Conservation (phyloP, 2,329 filamentous ascomycete species). For the Xylariaceae sp. region DNA sequence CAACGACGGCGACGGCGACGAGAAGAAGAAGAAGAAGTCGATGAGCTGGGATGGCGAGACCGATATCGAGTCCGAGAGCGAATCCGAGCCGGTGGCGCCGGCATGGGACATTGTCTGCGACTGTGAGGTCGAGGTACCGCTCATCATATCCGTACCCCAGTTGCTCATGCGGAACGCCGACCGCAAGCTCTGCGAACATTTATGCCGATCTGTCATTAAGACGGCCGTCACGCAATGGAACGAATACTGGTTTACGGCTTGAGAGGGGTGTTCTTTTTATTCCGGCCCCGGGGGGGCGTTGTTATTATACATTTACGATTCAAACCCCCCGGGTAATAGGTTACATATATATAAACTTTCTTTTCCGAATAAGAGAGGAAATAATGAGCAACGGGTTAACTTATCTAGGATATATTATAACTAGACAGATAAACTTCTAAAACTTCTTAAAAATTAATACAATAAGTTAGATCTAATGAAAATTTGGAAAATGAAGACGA, state of each 20-base stretch:
- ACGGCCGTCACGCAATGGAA: not conserved
- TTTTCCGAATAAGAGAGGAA: not conserved
- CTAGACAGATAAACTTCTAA: no score
- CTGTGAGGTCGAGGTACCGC: conserved; percentile 13
- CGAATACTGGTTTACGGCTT: conserved; percentile 1
- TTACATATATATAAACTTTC: no score
- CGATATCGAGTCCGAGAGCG: conserved; percentile 1
- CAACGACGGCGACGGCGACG: not conserved
- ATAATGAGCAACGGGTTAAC: not conserved
- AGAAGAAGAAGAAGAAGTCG: not conserved
- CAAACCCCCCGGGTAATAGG: no score
- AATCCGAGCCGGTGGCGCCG: not conserved
- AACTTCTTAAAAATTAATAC: no score
- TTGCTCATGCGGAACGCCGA: conserved; percentile 5
- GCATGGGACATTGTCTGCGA: conserved; percentile 13
- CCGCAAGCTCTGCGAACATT: conserved; percentile 9
- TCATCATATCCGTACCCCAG: conserved; percentile 5
- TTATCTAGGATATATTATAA: not conserved
- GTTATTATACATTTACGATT: no score
- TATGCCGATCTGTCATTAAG: conserved; percentile 6
- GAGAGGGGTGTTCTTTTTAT: not conserved
- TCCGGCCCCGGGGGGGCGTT: no score
- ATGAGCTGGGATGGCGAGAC: conserved; percentile 7
- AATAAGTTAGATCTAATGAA: no score
- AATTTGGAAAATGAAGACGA: no score